Percentiles rank a stretch among this genome's conserved stretches.
Conservation (phyloP, 78 protist species). For the Planoprotostelium fungivorum region DNA sequence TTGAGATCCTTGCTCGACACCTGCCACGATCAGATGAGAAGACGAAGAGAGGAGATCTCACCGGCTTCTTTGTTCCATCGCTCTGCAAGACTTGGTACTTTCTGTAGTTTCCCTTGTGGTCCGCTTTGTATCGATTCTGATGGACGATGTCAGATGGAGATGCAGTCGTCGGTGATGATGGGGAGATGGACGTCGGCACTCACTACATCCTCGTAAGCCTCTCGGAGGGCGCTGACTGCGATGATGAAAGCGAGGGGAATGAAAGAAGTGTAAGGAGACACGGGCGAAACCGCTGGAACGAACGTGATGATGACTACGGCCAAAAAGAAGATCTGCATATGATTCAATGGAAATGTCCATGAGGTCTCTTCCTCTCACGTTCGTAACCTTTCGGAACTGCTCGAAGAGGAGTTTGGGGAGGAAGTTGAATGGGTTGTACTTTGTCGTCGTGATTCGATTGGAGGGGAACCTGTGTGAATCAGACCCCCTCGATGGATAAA, state of each 20-base stretch:
- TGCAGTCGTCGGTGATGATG: no score
- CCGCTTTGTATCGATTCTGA: conserved; percentile 14
- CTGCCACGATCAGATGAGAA: neutral
- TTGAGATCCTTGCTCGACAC: conserved; percentile 24
- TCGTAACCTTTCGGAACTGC: conserved; percentile 59
- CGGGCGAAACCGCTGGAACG: conserved; percentile 65
- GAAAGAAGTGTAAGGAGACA: conserved; percentile 68
- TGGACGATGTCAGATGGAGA: no score
- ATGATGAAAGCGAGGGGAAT: conserved; percentile 73
- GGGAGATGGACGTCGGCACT: no score
- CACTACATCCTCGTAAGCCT: conserved; percentile 73
- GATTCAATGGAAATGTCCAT: conserved; percentile 3
- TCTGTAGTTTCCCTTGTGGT: conserved; percentile 2
- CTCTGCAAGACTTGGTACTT: neutral
- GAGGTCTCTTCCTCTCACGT: neutral
- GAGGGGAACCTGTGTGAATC: conserved; percentile 24
- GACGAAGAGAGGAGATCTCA: conserved; percentile 16
- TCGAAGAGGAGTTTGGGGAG: conserved; percentile 62
- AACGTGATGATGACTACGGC: conserved; percentile 62
- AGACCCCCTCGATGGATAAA: neutral
- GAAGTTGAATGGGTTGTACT: conserved; percentile 57
- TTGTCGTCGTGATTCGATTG: conserved; percentile 55
- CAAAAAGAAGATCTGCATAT: conserved; percentile 60
- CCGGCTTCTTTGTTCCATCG: conserved; percentile 25
- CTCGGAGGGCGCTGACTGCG: conserved; percentile 52